Evolutionary conservation across 2,329 filamentous ascomycete species (phyloP).

Genomic region (Ophiostoma perfectum): DNA sequence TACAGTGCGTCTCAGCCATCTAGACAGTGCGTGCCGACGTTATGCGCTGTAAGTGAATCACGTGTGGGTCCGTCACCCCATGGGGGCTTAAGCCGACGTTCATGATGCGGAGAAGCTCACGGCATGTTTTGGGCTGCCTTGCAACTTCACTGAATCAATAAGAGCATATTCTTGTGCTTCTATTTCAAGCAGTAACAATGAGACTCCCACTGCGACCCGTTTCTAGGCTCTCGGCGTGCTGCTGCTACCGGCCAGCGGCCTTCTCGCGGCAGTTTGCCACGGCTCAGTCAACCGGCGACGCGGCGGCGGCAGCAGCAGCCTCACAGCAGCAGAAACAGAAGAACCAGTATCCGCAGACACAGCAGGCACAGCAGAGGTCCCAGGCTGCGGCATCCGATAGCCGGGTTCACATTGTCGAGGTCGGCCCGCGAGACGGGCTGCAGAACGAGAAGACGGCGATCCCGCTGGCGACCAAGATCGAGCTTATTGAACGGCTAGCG

Average conservation of each 20-base stretch:
- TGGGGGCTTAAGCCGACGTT: constrained; percentile 15
- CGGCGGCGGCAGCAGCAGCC: neutral
- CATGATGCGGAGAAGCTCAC: neutral
- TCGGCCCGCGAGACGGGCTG: constrained; percentile 78
- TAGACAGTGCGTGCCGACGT: constrained; percentile 12
- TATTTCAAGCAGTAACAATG: neutral
- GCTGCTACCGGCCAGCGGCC: neutral
- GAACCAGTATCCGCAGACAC: neutral
- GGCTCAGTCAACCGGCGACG: constrained; percentile 13
- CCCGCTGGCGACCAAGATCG: constrained; percentile 66
- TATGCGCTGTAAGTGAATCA: constrained; percentile 19
- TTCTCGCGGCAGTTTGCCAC: constrained; percentile 15
- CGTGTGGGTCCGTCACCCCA: constrained; percentile 16
- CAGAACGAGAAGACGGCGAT: constrained; percentile 76
- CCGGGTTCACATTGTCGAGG: constrained; percentile 59
- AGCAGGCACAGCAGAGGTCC: neutral
- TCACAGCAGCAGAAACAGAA: neutral
- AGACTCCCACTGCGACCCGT: neutral
- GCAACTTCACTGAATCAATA: neutral
- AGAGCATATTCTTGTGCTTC: neutral
- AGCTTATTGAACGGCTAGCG: constrained; percentile 65
- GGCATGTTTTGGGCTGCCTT: neutral
- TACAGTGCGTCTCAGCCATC: neutral
- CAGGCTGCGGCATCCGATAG: neutral
- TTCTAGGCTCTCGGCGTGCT: neutral